phyloP scores from a whole-genome alignment of 2,329 filamentous ascomycete species.

The Ceratocystiopsis minuta region DNA sequence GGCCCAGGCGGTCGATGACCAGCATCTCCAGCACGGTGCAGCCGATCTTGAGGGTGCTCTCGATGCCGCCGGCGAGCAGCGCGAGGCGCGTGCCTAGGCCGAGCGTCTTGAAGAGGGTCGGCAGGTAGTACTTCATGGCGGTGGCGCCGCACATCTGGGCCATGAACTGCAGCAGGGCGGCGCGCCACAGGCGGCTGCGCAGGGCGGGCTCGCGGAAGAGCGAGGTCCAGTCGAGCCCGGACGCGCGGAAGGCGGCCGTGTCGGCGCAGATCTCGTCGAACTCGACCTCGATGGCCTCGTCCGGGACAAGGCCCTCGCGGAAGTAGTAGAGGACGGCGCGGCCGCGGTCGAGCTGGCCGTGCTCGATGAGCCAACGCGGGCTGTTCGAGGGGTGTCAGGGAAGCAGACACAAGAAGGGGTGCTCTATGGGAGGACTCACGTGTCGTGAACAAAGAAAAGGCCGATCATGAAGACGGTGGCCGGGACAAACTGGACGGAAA shows the following conservation, averaged over 20 bases:
- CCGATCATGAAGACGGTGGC: constrained; percentile 29
- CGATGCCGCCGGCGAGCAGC: constrained; percentile 34
- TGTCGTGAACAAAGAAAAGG: constrained; percentile 35
- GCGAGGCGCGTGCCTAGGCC: constrained; percentile 29
- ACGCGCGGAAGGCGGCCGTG: constrained; percentile 20
- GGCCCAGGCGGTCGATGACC: constrained; percentile 33
- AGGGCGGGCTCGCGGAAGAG: constrained; percentile 30
- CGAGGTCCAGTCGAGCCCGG: constrained; percentile 22
- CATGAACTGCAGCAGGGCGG: constrained; percentile 39
- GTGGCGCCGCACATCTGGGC: constrained; percentile 41
- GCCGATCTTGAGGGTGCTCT: constrained; percentile 38
- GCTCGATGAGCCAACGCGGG: constrained; percentile 40
- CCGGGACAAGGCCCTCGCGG: constrained; percentile 23
- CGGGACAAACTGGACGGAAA: constrained; percentile 32
- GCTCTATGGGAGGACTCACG: constrained; percentile 27
- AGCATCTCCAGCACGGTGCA: constrained; percentile 38
- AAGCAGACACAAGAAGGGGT: background rate
- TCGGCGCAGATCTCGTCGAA: constrained; percentile 28
- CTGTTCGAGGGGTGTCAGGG: constrained; percentile 14
- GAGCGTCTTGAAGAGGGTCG: constrained; percentile 31
- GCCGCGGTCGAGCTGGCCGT: constrained; percentile 24
- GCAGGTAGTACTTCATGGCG: constrained; percentile 43
- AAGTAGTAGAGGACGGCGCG: constrained; percentile 27
- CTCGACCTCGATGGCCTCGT: constrained; percentile 22
- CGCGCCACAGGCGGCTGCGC: constrained; percentile 36